Base-by-base conservation (phyloP, 2,329 filamentous ascomycete genomes). In the Fusarium lyarnte region DNA sequence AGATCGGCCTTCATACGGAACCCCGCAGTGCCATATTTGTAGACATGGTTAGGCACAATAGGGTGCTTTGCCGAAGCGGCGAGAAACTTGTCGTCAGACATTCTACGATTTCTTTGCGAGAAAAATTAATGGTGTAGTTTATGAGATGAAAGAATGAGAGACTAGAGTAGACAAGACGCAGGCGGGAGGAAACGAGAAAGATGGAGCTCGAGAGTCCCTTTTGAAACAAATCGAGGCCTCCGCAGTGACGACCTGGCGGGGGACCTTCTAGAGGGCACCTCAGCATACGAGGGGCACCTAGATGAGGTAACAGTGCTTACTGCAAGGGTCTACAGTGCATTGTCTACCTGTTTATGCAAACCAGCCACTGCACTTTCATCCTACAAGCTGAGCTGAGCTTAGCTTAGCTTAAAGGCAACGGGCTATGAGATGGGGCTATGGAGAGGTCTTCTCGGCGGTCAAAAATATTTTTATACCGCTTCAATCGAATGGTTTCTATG, bases 1-100 rank as follows among this genome's bases (percentile, higher is more conserved):
- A 97, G 89, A 78, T 94, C 92, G 36, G 90, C 89, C 79, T 88
- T 89, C 90, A 92, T 91, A 76, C 90, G 89, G 80, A 92, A 92
- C 68, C 90, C 90, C 47, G 90, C 90, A 35, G 90, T 92, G 74
- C 90, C 90, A 82, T 92, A 92, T 75, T 88, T 89, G 83, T 90
- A 92, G 63, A 82, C 76, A 62, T 85, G 86, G 75, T 86, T 87
- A 59, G 83, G 79, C 58, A 87, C 85, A 67, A 90, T 89, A 72
- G 89, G 86, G 80, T 91, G 88, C 83, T 87, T 90, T 82, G 87
- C 84, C 59, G 90, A 90, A 77, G 89, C 89, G 65, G 84, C 87
- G 75, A 91, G 83, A 74, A 92, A 88, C 73, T 85, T 83, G 66
- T 84, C 84, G 76, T 87, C 85, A 23, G 66, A 69, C 88, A 90